phyloP scores from a whole-genome alignment of 1,284 basidiomycete species.

The Malassezia sp. region DNA sequence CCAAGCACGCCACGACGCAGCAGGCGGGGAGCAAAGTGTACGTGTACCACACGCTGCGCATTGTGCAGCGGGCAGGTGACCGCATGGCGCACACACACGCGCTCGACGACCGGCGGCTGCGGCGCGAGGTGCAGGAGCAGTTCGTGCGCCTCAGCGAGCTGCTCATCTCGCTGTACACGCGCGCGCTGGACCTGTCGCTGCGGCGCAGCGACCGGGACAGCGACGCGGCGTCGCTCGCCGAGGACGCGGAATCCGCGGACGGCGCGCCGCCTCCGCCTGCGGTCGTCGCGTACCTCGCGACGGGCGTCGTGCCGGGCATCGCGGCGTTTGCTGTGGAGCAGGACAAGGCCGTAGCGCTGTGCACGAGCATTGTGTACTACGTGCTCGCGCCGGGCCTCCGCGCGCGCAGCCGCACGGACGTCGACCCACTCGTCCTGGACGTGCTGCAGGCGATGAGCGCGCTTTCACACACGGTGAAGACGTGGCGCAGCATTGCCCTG shows the following conservation, averaged over 20 bases:
- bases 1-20: constrained; percentile 62
- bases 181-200: constrained; percentile 56
- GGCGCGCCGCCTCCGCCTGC: neutral
- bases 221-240: constrained; percentile 7
- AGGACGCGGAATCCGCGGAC: constrained; percentile 8
- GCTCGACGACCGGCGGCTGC: constrained; percentile 72
- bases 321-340: constrained; percentile 70
- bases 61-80: constrained; percentile 61
- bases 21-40: constrained; percentile 47
- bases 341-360: constrained; percentile 67
- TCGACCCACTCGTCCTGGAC: constrained; percentile 53
- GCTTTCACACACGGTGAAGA: constrained; percentile 65
- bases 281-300: constrained; percentile 59
- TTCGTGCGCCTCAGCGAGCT: constrained; percentile 75
- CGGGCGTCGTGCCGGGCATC: constrained; percentile 62
- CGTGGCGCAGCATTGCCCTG: constrained; percentile 68
- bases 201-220: constrained; percentile 4
- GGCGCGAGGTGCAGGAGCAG: constrained; percentile 85
- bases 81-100: constrained; percentile 72
- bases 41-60: constrained; percentile 66
- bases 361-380: constrained; percentile 73
- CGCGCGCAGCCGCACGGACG: constrained; percentile 48
- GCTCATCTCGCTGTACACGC: constrained; percentile 62
- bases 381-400: constrained; percentile 70
- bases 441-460: constrained; percentile 62